Conservation (phyloP, 345 rosid genomes). For the Cochlearia excelsa region DNA sequence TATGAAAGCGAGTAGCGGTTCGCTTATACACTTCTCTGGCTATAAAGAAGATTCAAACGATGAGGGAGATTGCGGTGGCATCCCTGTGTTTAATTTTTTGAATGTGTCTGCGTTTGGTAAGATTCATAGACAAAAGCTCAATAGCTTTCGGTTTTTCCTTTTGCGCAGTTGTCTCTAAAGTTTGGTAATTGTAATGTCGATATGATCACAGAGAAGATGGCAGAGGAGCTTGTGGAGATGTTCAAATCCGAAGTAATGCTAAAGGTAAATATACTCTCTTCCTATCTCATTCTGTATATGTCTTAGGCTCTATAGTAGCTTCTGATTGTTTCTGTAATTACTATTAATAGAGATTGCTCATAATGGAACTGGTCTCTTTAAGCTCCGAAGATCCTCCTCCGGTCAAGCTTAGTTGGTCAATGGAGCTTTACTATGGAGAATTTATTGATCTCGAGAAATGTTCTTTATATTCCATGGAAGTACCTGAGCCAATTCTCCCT, state of each 20-base stretch:
- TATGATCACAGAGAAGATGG: conserved; percentile 57
- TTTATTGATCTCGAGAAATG: conserved; percentile 52
- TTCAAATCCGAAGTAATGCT: conserved; percentile 61
- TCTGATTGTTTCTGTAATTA: conserved; percentile 22
- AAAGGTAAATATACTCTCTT: conserved; percentile 60
- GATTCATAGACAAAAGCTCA: neutral
- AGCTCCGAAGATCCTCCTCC: conserved; percentile 47
- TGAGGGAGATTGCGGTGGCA: conserved; percentile 71
- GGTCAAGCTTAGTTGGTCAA: conserved; percentile 47
- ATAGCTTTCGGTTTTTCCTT: neutral
- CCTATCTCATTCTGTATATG: neutral
- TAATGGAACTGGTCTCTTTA: conserved; percentile 48
- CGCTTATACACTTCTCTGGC: conserved; percentile 61
- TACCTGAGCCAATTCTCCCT: conserved; percentile 46
- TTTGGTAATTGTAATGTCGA: conserved; percentile 12
- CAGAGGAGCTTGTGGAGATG: conserved; percentile 76
- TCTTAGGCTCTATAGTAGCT: neutral
- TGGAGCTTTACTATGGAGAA: conserved; percentile 79
- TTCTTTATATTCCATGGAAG: conserved; percentile 49
- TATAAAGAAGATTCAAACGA: conserved; percentile 49
- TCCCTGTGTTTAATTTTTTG: conserved; percentile 62
- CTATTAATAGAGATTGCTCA: conserved; percentile 53
- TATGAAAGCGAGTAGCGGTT: conserved; percentile 44
- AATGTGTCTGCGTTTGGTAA: conserved; percentile 63
- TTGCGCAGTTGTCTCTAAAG: conserved; percentile 10